Evolutionary conservation across 2,329 filamentous ascomycete species (phyloP), one percentile per base, ranked within the genome.

Genomic region (Fonsecaea pedrosoi): DNA sequence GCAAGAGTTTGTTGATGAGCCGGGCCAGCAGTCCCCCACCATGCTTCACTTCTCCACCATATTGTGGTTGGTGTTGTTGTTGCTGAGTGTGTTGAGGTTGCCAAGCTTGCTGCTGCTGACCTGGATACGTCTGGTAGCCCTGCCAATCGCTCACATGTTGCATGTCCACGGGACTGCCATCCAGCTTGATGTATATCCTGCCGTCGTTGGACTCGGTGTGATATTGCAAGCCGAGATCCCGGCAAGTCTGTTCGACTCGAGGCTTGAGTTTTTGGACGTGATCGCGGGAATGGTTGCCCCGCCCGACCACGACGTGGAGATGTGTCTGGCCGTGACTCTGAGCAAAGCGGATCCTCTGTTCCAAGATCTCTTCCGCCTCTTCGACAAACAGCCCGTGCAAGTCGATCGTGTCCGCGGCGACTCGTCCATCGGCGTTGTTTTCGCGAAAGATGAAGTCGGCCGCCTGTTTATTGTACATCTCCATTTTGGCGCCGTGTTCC

Each of bases 201-300:
- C 95, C 95, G 8, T 90, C 90, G 73, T 99, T 98, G 57, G 91
- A 89, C 82, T 98, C 95, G 1, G 92, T 96, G 64, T 85, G 81
- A 79, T 91, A 97, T 74, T 93, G 86, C 62, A 99, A 83, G 0
- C 94, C 92, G 54, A 96, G 80, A 77, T 97, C 90, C 57, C 83
- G 86, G 79, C 94, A 97, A 57, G 98, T 84, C 77, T 91, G 85
- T 81, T 98, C 94, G 53, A 98, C 92, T 68, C 91, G 86, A n/a
- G 95, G 95, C 81, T 96, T 97, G 79, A 99, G 89, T 84, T 95
- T 97, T 79, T 97, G 92, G 30, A 98, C 85, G 74, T 95, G 90
- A 71, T 89, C 86, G 9, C 81, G 82, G 59, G 89, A 92, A 81
- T 99, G 95, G 78, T 96, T 95, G 2, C 95, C 95, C 80, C 94